Evolutionary conservation across 73 alveolate genomes (phyloP), one percentile per base, ranked within the genome.

Genomic region (Paraurostyla sp.): DNA sequence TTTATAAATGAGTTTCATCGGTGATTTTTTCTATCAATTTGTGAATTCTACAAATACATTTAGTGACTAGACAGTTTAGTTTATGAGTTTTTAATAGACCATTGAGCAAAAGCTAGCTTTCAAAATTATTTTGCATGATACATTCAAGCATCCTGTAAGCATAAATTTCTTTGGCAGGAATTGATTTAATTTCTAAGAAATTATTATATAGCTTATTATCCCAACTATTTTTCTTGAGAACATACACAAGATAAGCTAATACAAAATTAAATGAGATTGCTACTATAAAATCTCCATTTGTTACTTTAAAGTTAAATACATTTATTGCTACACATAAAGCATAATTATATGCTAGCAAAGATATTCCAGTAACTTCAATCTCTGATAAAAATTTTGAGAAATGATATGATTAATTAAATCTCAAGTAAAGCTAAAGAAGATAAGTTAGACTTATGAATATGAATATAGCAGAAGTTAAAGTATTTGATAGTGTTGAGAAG

Each of bases 121-220:
- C 4, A 40, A 65, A 36, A 7, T 36, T 6, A 35, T 11, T 38
- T 2, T 65, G 25, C 58, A 32, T 65, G 6, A 65, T 65, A 38
- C 82, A 65, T 65, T 65, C 82, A 7, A 65, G 40, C 82, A 65
- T 65, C 41, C 82, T 33, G 25, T 65, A 65, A 7, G 58, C 58
- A 38, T 35, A 65, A 15, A 65, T 65, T 38, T 65, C 82, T 22
- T 65, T 35, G 7, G 41, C 82, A 22, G 56, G 23, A 36, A 65
- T 32, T n/a, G 16, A 18, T 30, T 65, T 65, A 6, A 65, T 36
- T 11, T 23, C 58, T 22, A 32, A 15, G 25, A 65, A 38, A 40
- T 65, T 65, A 13, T 36, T 16, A 65, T 65, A 11, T 18, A 65
- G 82, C 41, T 65, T 65, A 38, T 32, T 9, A 30, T 65, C 41